phyloP scores from a whole-genome alignment of 768 basidiomycete species.

The Rhodotorula toruloides region DNA sequence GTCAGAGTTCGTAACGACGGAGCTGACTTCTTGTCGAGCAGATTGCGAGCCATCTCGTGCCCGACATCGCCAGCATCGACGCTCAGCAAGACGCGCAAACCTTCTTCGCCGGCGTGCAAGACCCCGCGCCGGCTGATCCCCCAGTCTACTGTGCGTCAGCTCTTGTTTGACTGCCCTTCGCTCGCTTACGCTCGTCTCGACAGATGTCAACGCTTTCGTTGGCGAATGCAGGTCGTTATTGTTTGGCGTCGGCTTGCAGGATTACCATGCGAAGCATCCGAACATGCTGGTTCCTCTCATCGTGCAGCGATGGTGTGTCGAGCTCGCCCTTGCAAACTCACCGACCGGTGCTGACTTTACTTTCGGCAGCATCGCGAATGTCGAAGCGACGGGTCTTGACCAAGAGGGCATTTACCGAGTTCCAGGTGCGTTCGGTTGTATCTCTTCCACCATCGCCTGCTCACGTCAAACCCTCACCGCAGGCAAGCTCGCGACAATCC shows the following conservation, averaged over 20 bases:
- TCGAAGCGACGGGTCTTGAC: slow-evolving; percentile 37
- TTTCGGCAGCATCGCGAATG: slow-evolving; percentile 22
- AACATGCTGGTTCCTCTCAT: slow-evolving; percentile 29
- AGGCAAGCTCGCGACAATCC: slow-evolving; percentile 31
- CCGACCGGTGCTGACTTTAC: no score
- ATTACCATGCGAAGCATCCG: slow-evolving; percentile 38
- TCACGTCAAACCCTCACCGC: background rate
- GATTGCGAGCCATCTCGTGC: slow-evolving; percentile 25
- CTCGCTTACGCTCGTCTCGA: background rate
- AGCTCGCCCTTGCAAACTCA: no score
- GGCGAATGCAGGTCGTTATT: slow-evolving; percentile 39
- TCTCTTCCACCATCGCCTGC: background rate
- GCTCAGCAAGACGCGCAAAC: slow-evolving; percentile 21
- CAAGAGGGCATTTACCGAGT: slow-evolving; percentile 43
- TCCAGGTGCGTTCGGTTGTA: slow-evolving; percentile 11
- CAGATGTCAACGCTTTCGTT: slow-evolving; percentile 38
- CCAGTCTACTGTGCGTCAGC: slow-evolving; percentile 28
- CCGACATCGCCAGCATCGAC: slow-evolving; percentile 14
- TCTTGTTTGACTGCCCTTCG: background rate
- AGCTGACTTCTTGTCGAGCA: background rate
- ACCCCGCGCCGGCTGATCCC: slow-evolving; percentile 11
- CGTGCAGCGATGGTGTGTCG: slow-evolving; percentile 30
- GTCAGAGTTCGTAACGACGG: no score
- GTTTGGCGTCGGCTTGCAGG: slow-evolving; percentile 40
- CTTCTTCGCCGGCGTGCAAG: slow-evolving; percentile 1